Conservation (phyloP, 495 filamentous ascomycete species). For the Clohesyomyces aquaticus region DNA sequence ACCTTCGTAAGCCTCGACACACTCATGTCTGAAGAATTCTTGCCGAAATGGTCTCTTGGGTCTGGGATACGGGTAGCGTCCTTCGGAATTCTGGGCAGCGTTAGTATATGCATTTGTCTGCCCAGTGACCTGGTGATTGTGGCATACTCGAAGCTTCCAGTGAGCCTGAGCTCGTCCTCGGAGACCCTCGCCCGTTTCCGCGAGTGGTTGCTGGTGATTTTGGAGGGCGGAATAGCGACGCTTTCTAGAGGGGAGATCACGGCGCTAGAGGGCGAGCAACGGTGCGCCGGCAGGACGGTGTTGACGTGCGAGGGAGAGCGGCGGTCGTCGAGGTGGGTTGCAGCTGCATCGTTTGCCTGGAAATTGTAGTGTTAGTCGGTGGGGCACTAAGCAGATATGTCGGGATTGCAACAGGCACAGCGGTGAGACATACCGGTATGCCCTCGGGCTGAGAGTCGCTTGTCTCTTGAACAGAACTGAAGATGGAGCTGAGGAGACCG, state of each 20-base stretch:
- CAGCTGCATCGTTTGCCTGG: conserved; percentile 16
- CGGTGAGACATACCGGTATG: not conserved
- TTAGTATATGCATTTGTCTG: no score
- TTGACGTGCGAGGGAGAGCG: not conserved
- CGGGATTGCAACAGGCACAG: not conserved
- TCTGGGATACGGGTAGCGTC: conserved; percentile 6
- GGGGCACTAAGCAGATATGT: not conserved
- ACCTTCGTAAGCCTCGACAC: conserved; percentile 1
- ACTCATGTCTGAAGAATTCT: no score
- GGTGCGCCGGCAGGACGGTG: not conserved
- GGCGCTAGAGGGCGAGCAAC: not conserved
- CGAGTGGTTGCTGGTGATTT: no score
- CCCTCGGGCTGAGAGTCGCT: not conserved
- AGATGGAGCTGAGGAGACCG: not conserved
- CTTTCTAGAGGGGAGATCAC: not conserved
- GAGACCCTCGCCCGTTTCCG: no score
- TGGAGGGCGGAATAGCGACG: not conserved
- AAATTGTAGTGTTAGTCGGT: not conserved
- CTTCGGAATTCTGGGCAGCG: no score
- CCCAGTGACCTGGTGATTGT: no score
- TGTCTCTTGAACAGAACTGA: no score
- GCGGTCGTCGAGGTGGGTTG: not conserved
- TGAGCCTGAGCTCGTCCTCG: conserved; percentile 14
- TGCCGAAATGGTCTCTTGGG: not conserved
- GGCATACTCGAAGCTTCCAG: not conserved